Conservation (phyloP, 306 rosid species). For the Medicago arabica region DNA sequence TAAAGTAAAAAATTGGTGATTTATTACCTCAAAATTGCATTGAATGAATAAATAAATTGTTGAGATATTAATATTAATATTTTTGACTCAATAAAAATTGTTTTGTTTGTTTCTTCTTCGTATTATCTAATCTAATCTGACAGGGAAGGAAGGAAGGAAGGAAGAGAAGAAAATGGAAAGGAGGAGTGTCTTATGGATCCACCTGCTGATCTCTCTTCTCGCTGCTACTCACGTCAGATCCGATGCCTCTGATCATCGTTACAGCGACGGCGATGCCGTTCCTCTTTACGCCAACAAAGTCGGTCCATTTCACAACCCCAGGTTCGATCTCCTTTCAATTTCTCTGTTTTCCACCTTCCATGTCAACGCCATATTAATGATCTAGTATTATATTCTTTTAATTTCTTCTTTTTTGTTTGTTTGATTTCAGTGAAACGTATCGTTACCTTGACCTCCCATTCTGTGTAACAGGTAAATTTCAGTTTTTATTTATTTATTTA, state of each 20-base stretch:
- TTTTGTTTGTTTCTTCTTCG: background rate
- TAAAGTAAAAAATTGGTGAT: background rate
- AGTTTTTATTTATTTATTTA: constrained; percentile 16
- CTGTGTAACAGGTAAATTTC: constrained; percentile 60
- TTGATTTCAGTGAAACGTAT: constrained; percentile 77
- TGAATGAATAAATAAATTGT: background rate
- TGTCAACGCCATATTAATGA: background rate
- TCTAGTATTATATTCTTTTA: background rate
- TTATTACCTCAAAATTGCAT: background rate
- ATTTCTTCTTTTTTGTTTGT: background rate
- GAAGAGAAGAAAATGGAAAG: constrained; percentile 42
- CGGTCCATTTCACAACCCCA: constrained; percentile 89
- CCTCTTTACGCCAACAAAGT: constrained; percentile 88
- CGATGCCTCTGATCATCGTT: constrained; percentile 74
- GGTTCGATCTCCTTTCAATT: constrained; percentile 48
- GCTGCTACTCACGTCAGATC: constrained; percentile 59
- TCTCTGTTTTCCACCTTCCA: background rate
- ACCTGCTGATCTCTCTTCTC: constrained; percentile 36
- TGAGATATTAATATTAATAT: too few species aligned
- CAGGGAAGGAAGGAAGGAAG: background rate
- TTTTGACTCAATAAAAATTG: too few species aligned
- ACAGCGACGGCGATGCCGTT: constrained; percentile 60
- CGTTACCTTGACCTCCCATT: constrained; percentile 84
- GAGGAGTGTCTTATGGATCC: constrained; percentile 41
- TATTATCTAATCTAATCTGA: background rate